phyloP scores from a whole-genome alignment of 2,329 filamentous ascomycete species.

The Thelonectria rubi region DNA sequence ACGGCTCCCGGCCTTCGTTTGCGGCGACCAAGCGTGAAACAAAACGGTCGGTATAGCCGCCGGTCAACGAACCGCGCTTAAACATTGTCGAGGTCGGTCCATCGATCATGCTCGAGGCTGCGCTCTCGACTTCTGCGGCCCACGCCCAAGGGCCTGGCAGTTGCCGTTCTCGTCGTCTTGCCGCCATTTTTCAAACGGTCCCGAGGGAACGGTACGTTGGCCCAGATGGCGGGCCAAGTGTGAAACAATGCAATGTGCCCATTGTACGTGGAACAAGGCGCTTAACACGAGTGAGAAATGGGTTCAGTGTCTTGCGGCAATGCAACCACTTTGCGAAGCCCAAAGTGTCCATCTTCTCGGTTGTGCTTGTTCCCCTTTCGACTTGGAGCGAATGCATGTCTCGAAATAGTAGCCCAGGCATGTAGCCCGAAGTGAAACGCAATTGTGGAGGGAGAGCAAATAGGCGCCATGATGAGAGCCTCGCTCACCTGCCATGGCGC shows the following conservation, averaged over 20 bases:
- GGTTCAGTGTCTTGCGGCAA: not conserved
- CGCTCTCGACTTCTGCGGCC: no score
- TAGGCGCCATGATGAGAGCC: not conserved
- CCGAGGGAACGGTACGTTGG: constrained; percentile 15
- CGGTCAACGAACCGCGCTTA: not conserved
- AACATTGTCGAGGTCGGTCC: no score
- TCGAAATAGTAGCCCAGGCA: not conserved
- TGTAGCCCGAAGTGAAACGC: not conserved
- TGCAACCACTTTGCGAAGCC: not conserved
- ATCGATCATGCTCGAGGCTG: not conserved
- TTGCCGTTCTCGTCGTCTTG: not conserved
- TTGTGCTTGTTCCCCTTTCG: not conserved
- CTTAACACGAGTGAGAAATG: not conserved
- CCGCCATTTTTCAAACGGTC: not conserved
- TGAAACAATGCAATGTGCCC: constrained; percentile 3
- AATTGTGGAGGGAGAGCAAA: not conserved
- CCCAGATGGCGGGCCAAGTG: constrained; percentile 1
- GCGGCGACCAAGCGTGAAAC: constrained; percentile 11
- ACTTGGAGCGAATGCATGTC: not conserved
- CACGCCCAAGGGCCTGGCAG: no score
- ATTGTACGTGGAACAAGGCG: not conserved
- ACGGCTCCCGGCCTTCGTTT: constrained; percentile 10
- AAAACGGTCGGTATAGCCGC: not conserved
- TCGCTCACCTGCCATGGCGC: not conserved
- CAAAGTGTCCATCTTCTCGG: not conserved